Evolutionary conservation across 805 yeast genomes (phyloP).

Genomic region (Starmerella sirachaensis): DNA sequence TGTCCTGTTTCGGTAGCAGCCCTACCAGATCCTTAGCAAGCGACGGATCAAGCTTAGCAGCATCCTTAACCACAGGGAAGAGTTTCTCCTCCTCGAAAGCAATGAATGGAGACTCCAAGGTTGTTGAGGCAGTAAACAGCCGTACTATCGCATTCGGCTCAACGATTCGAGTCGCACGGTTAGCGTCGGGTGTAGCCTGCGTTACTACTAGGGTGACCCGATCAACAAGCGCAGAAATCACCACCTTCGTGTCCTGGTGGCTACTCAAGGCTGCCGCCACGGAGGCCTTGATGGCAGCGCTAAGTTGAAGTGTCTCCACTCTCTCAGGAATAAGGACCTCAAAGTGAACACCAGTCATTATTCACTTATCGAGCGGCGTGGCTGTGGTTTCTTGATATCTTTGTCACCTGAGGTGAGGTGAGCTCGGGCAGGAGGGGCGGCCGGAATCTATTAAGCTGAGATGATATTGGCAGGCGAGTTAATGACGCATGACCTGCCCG

Average conservation of each 20-base stretch:
- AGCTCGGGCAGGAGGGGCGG: too few species aligned
- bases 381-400: too few species aligned
- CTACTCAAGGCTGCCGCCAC: constrained; percentile 32
- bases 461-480: too few species aligned
- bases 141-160: constrained; percentile 46
- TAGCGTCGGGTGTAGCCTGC: constrained; percentile 6
- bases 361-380: too few species aligned
- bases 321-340: constrained; percentile 21
- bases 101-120: constrained; percentile 22
- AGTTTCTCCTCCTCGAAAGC: constrained; percentile 32
- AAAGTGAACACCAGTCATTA: too few species aligned
- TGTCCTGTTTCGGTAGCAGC: constrained; percentile 24
- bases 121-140: constrained; percentile 27
- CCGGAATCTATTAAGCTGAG: too few species aligned
- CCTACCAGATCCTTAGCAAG: constrained; percentile 18
- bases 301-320: constrained; percentile 17
- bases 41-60: constrained; percentile 20
- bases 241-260: constrained; percentile 24
- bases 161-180: constrained; percentile 24
- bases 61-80: constrained; percentile 20
- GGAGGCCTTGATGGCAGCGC: constrained; percentile 30
- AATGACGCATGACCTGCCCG: too few species aligned
- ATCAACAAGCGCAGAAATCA: constrained; percentile 16
- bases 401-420: too few species aligned
- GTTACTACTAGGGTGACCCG: constrained; percentile 17